Evolutionary conservation across 1,284 basidiomycete genomes (phyloP).

Genomic region (Trichosporon faecale): DNA sequence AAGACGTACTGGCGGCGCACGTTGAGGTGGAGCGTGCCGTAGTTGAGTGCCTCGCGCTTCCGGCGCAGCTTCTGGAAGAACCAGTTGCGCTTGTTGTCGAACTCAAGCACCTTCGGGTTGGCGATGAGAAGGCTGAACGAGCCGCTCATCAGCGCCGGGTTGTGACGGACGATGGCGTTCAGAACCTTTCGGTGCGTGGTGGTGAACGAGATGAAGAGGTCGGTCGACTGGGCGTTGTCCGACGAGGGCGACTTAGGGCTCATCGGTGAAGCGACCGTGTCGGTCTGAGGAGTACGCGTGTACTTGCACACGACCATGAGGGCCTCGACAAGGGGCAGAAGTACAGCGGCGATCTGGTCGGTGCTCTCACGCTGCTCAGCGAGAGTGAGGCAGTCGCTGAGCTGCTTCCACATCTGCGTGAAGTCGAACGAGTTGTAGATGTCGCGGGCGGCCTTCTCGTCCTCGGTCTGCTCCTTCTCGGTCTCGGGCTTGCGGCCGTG

Average conservation of each 20-base stretch:
- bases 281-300: constrained; percentile 20
- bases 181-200: constrained; percentile 91
- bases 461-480: constrained; percentile 52
- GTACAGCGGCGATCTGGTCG: constrained; percentile 82
- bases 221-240: constrained; percentile 53
- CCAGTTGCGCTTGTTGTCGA: constrained; percentile 99
- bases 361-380: constrained; percentile 76
- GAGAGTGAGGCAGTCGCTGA: constrained; percentile 77
- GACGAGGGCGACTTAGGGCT: constrained; percentile 52
- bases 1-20: constrained; percentile 92
- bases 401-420: constrained; percentile 74
- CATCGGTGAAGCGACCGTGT: constrained; percentile 54
- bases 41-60: constrained; percentile 67
- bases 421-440: constrained; percentile 88
- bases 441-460: constrained; percentile 67
- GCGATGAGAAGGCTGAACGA: constrained; percentile 95
- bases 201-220: constrained; percentile 90
- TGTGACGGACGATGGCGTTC: constrained; percentile 96
- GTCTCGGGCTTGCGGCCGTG: constrained; percentile 50
- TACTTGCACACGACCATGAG: constrained; percentile 99
- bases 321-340: constrained; percentile 87
- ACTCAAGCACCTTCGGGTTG: constrained; percentile 95
- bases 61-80: constrained; percentile 95
- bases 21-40: constrained; percentile 81
- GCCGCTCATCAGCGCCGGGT: constrained; percentile 95